Base-by-base conservation (phyloP, 176 grass and related monocot genomes). In the Oryza officinalis region DNA sequence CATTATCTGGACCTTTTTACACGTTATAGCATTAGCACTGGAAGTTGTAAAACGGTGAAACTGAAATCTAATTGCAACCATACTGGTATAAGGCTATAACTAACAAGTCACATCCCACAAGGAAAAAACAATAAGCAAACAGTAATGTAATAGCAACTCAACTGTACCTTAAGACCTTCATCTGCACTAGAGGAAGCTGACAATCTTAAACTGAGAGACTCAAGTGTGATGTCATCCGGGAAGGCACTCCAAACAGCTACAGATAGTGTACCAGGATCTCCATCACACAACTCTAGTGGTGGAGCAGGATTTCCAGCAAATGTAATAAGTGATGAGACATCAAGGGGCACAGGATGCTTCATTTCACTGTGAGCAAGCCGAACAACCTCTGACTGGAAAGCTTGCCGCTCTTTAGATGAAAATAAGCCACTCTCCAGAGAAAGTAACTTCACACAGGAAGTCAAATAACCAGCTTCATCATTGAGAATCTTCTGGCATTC, bases 401-500 rank as follows among this genome's bases (percentile, higher is more conserved):
- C 87, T 85, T 96, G 93, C 38, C 93, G 71, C 75, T 96, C 96
- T 89, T 94, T 99, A 67, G 80, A 90, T 28, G 85, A 90, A 85
- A 96, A 99, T 76, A 96, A 88, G 64, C 66, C 82, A 75, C 86
- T 92, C 15, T 96, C 93, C 61, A 96, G 46, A 81, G 93, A 96
- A 70, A 99, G 88, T 80, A 99, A 83, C 75, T 94, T 91, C 76
- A 96, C 91, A 92, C 93, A 99, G 26, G 97, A 99, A 52, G 93
- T 72, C 12, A 99, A 86, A 78, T 96, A 96, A 35, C 97, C 91
- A 80, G 91, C 88, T 92, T 99, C 83, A 11, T 99, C 97, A 81
- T 87, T 92, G 35, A 99, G 89, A 88, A 99, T 92, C 74, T 99
- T 99, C 67, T 99, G 97, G 72, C 97, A 96, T 74, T 99, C 97